Evolutionary conservation across 2,329 filamentous ascomycete species (phyloP), one percentile per base, ranked within the genome.

Genomic region (Botrytis deweyae): DNA sequence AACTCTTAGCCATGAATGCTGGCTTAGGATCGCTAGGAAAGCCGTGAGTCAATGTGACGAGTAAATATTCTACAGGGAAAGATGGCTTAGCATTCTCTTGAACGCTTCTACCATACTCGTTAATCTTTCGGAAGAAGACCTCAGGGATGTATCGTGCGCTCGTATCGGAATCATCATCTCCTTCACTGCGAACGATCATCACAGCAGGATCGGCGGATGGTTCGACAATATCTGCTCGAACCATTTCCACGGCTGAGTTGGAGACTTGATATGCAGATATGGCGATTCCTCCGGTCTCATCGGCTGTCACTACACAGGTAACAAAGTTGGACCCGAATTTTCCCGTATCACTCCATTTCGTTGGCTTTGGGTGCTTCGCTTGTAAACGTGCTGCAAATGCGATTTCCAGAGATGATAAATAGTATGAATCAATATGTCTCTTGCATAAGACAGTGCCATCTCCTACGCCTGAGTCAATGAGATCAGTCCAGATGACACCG

Each of bases 51-150:
- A 99, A 88, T 14, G 96, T 98, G 75, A 98, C 93, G 73, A 98
- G 91, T 49, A 99, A 88, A 82, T 98, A 99, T 82, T 99, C 96
- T 67, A 98, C 95, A 0, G 96, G 96, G 82, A 99, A 99, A 64
- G 93, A 91, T 0, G 96, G 96, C 81, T 98, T 98, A 38, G 96
- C 96, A 79, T 97, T 98, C 83, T 98, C 94, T 82, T 98, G 96
- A 12, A 98, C 96, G 78, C 95, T 97, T 76, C 92, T 93, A 49
- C 95, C 95, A 81, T 99, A 97, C 82, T 99, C 95, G 83, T 99
- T 99, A 83, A 97, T 94, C 78, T 90, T 91, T 75, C 95, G 90
- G 84, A 97, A 99, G 84, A 98, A 99, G 7, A 99, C 95, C 80
- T 99, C 96, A 0, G 96, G 96, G 36, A 99, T 97, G 81, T 99